Evolutionary conservation across 2,329 filamentous ascomycete species (phyloP).

Genomic region (Penicillium sp.): DNA sequence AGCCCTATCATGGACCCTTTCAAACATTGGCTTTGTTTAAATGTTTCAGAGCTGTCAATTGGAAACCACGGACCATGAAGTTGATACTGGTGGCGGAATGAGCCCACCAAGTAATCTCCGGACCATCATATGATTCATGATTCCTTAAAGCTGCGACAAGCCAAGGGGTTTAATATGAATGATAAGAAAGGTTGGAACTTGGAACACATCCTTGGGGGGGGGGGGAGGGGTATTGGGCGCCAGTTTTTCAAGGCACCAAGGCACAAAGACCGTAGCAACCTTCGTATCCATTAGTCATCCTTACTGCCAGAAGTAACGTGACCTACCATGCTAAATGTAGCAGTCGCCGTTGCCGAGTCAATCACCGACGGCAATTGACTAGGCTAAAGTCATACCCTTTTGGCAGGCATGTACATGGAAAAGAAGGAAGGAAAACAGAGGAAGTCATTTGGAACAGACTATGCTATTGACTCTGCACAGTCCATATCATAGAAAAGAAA

Average conservation of each 20-base stretch:
- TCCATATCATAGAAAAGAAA: not conserved
- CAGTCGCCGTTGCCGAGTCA: constrained; percentile 11
- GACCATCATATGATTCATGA: not conserved
- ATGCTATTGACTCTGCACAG: not conserved
- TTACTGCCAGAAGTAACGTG: too few species aligned
- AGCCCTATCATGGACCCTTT: not conserved
- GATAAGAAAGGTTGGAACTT: not conserved
- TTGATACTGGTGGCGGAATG: not conserved
- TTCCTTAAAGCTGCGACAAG: not conserved
- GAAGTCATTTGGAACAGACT: too few species aligned
- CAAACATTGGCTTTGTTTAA: constrained; percentile 6
- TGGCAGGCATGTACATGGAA: not conserved
- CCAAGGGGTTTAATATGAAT: not conserved
- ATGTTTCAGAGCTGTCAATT: constrained; percentile 15
- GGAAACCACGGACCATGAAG: constrained; percentile 5
- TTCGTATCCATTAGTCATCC: too few species aligned
- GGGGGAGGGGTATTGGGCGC: too few species aligned
- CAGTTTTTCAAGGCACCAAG: not conserved
- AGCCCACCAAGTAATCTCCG: constrained; percentile 4
- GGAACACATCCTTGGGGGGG: not conserved
- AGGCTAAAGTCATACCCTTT: not conserved
- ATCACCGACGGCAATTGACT: constrained; percentile 23
- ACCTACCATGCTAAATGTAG: not conserved
- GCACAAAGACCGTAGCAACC: not conserved
- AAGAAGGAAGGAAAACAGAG: not conserved